Percentiles rank a stretch among this genome's conserved stretches.
Conservation (phyloP, 1,139 yeast species). For the Yamadazyma sp. region DNA sequence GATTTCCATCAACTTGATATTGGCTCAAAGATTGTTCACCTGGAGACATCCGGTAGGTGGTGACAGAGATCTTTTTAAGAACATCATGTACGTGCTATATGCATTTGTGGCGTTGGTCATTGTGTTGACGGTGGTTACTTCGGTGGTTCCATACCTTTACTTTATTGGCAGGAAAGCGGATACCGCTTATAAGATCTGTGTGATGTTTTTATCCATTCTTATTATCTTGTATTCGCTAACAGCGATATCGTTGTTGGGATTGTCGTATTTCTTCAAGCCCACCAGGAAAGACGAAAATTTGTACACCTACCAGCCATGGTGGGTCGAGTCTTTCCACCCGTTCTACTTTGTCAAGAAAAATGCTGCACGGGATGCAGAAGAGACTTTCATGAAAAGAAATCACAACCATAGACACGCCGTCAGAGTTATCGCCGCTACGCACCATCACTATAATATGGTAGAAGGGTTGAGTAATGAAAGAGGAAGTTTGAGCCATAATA, state of each 20-base stretch:
- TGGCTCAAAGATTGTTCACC: conserved; percentile 45
- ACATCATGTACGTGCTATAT: conserved; percentile 33
- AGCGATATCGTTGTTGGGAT: conserved; percentile 32
- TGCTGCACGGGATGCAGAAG: conserved; percentile 43
- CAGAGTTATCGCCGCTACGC: conserved; percentile 46
- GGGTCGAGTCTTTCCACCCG: conserved; percentile 46
- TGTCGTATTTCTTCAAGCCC: conserved; percentile 44
- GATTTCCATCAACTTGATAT: conserved; percentile 38
- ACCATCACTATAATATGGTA: conserved; percentile 42
- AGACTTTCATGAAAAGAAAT: conserved; percentile 43
- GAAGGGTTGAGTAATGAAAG: conserved; percentile 41
- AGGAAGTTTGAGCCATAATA: conserved; percentile 39
- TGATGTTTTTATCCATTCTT: conserved; percentile 31
- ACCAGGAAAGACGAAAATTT: conserved; percentile 42
- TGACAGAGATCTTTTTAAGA: conserved; percentile 36
- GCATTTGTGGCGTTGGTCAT: conserved; percentile 30
- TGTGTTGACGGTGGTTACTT: conserved; percentile 33
- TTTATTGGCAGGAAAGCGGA: conserved; percentile 24
- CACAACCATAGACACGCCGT: conserved; percentile 45
- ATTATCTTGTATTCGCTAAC: conserved; percentile 38
- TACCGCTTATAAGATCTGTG: conserved; percentile 27
- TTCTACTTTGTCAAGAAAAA: conserved; percentile 39
- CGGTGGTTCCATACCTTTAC: conserved; percentile 36
- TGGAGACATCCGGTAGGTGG: conserved; percentile 54
- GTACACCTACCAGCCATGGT: conserved; percentile 50